Percentiles rank a stretch among this genome's conserved stretches.
These are phyloP conservation scores for Ormosia emarginata DNA, from an alignment of 306 rosid genomes.

Conservation along the genomic window DNA sequence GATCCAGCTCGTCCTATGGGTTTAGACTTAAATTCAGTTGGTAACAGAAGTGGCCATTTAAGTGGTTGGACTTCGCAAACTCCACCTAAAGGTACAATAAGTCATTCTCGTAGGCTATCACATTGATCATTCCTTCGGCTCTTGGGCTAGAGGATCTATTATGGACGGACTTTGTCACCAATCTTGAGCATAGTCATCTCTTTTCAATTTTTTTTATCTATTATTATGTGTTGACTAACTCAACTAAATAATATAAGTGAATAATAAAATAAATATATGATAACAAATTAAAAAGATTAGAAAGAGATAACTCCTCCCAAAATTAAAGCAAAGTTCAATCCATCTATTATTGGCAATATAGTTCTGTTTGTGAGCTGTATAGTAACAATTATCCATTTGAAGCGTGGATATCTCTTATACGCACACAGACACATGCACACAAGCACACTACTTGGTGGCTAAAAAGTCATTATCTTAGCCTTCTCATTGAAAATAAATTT, in stretches of 20 bases:
- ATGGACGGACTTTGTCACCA: no score
- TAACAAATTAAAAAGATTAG: no score
- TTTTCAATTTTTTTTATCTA: no score
- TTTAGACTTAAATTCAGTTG: constrained; percentile 59
- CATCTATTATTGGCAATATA: neutral
- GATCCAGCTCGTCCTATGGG: constrained; percentile 57
- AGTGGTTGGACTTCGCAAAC: constrained; percentile 47
- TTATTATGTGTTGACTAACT: no score
- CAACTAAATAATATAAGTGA: no score
- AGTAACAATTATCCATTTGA: neutral
- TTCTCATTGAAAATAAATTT: neutral
- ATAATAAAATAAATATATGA: no score
- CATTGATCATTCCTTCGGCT: constrained; percentile 48
- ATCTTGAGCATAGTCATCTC: no score
- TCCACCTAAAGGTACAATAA: constrained; percentile 44
- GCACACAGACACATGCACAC: neutral
- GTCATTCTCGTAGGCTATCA: constrained; percentile 77
- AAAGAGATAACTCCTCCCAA: no score
- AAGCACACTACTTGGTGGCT: neutral
- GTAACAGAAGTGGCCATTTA: constrained; percentile 78
- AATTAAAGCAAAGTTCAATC: no score
- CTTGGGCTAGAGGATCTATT: constrained; percentile 15
- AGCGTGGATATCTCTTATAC: neutral
- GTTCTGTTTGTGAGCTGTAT: constrained; percentile 15
- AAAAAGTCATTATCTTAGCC: neutral